Conservation (phyloP, 2,329 filamentous ascomycete species). For the Aspergillus japonicus region DNA sequence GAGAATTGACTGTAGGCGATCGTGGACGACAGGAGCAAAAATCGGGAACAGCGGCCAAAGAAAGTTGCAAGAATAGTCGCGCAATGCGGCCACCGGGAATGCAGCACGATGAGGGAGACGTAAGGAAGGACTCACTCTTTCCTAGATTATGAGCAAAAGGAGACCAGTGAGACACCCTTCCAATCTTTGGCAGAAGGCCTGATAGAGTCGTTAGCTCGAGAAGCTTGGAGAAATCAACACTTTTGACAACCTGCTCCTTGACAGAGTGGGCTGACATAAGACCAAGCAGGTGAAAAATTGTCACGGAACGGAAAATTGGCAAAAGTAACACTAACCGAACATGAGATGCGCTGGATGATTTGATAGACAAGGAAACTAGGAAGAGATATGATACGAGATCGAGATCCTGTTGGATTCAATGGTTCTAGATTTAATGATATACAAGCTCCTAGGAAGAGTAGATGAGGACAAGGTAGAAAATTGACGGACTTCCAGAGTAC, state of each 20-base stretch:
- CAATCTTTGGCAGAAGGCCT: conserved; percentile 24
- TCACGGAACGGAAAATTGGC: conserved; percentile 12
- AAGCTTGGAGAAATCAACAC: conserved; percentile 31
- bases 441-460: background rate
- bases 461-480: conserved; percentile 10
- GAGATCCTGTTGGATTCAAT: background rate
- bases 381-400: background rate
- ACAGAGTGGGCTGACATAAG: conserved; percentile 27
- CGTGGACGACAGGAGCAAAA: background rate
- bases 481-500: conserved; percentile 7
- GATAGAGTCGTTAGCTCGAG: conserved; percentile 23
- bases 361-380: background rate
- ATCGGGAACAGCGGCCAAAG: background rate
- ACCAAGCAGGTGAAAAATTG: conserved; percentile 15
- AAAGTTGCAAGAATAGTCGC: conserved; percentile 5
- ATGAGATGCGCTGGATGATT: background rate
- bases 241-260: conserved; percentile 32
- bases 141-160: conserved; percentile 1
- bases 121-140: conserved; percentile 30
- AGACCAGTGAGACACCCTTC: conserved; percentile 23
- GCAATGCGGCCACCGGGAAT: conserved; percentile 3
- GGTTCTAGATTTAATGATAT: background rate
- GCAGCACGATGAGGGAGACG: conserved; percentile 11
- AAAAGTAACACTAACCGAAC: conserved; percentile 14
- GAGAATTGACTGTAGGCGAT: background rate